These are phyloP conservation scores for Rubroboletus satanas DNA, from an alignment of 768 basidiomycete species.

Conservation along the genomic window DNA sequence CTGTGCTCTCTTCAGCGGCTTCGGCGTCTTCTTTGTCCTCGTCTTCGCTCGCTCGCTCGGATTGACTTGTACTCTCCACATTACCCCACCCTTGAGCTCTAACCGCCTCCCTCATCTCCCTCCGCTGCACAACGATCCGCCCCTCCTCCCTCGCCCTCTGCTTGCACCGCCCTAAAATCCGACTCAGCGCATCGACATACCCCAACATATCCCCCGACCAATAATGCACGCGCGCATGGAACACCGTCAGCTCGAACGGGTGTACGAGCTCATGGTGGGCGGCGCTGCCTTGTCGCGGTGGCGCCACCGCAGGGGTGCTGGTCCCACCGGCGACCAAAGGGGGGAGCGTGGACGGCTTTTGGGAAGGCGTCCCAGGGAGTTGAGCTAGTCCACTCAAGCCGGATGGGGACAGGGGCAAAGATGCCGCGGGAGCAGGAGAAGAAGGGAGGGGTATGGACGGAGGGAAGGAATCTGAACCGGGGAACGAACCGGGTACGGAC, in stretches of 20 bases:
- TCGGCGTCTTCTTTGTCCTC: background rate
- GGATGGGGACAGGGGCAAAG: slow-evolving; percentile 21
- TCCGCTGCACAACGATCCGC: slow-evolving; percentile 16
- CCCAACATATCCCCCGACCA: slow-evolving; percentile 81
- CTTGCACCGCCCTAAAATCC: slow-evolving; percentile 61
- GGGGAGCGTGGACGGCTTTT: slow-evolving; percentile 12
- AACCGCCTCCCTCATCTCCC: background rate
- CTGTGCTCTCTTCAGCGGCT: background rate
- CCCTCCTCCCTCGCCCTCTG: slow-evolving; percentile 39
- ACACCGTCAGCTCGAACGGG: slow-evolving; percentile 57
- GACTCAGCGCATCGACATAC: slow-evolving; percentile 70
- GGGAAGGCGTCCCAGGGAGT: slow-evolving; percentile 24
- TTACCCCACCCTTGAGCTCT: background rate
- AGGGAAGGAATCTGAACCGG: slow-evolving; percentile 26
- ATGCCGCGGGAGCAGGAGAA: slow-evolving; percentile 25
- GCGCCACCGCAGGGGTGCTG: background rate
- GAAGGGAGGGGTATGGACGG: slow-evolving; percentile 27
- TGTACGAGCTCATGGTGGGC: slow-evolving; percentile 15
- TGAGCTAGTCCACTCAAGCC: slow-evolving; percentile 17
- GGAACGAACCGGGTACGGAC: slow-evolving; percentile 53
- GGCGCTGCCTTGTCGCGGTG: slow-evolving; percentile 23
- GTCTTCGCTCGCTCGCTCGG: background rate
- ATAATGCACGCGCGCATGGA: slow-evolving; percentile 70
- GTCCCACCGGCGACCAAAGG: background rate
- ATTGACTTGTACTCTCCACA: background rate